Conservation (phyloP, 2,329 filamentous ascomycete genomes). For the Sclerotinia borealis region DNA sequence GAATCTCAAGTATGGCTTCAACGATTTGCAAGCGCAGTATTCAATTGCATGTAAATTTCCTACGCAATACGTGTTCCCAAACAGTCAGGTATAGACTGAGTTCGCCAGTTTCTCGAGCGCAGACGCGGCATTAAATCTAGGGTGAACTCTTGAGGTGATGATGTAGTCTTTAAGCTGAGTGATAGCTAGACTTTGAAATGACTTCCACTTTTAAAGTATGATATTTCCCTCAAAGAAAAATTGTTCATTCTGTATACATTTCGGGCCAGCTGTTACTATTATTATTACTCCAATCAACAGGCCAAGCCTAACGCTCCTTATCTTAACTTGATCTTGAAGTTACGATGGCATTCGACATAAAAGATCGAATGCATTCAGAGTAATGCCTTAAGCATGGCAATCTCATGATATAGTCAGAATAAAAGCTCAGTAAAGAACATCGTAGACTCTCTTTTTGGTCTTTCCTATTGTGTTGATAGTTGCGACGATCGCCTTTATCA, state of each 20-base stretch:
- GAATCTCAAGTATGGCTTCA: neutral
- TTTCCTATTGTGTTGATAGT: conserved; percentile 41
- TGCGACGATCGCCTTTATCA: conserved; percentile 31
- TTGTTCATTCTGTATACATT: neutral
- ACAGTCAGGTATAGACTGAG: neutral
- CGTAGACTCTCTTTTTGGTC: conserved; percentile 41
- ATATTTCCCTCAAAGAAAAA: neutral
- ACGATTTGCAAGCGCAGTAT: neutral
- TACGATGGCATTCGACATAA: neutral
- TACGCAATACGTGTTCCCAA: neutral
- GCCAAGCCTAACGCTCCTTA: neutral
- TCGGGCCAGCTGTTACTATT: neutral
- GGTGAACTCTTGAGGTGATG: neutral
- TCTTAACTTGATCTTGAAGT: neutral
- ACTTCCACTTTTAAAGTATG: neutral
- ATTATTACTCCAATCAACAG: neutral
- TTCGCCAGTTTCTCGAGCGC: neutral
- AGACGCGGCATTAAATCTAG: neutral
- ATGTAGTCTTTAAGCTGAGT: neutral
- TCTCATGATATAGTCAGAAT: conserved; percentile 38
- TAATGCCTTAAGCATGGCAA: conserved; percentile 36
- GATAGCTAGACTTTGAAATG: neutral
- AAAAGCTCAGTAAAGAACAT: conserved; percentile 43
- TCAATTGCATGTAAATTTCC: neutral
- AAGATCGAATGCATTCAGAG: neutral